These are phyloP conservation scores for Penicillium robsamsonii DNA, from an alignment of 495 filamentous ascomycete species.

Conservation along the genomic window DNA sequence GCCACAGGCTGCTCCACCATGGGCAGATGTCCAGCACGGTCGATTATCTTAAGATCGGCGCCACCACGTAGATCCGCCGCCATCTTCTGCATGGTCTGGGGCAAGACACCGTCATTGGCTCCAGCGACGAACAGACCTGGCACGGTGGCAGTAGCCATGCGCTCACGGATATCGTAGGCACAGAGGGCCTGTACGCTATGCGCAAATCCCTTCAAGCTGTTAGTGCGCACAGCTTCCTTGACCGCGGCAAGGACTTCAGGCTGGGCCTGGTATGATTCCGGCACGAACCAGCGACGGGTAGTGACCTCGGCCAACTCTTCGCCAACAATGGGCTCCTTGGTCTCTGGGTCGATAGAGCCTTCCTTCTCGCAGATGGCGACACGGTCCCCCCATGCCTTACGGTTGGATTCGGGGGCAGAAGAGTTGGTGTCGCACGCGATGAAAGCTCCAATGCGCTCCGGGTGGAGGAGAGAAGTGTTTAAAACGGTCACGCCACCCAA, in stretches of 20 bases:
- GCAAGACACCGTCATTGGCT: conserved; percentile 69
- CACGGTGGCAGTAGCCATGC: conserved; percentile 58
- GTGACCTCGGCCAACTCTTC: conserved; percentile 63
- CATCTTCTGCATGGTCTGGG: conserved; percentile 75
- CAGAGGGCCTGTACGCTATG: conserved; percentile 70
- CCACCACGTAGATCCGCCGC: conserved; percentile 52
- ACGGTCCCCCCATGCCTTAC: conserved; percentile 72
- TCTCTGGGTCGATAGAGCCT: conserved; percentile 38
- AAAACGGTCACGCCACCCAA: conserved; percentile 76
- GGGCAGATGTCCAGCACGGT: conserved; percentile 71
- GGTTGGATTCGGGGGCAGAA: conserved; percentile 63
- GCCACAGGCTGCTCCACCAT: conserved; percentile 73
- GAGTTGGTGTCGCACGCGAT: conserved; percentile 78
- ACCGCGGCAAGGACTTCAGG: conserved; percentile 50
- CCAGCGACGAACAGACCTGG: conserved; percentile 67
- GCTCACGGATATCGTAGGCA: conserved; percentile 66
- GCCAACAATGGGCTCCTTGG: conserved; percentile 54
- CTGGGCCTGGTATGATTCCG: conserved; percentile 55
- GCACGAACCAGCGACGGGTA: conserved; percentile 71
- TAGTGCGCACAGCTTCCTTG: conserved; percentile 59
- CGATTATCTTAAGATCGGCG: conserved; percentile 58
- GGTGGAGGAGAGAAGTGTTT: conserved; percentile 66
- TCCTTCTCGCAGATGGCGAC: conserved; percentile 64
- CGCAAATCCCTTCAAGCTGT: conserved; percentile 67
- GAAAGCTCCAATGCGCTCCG: conserved; percentile 55